phyloP scores from a whole-genome alignment of 1,139 yeast species.

The Debaryomyces nepalensis region DNA sequence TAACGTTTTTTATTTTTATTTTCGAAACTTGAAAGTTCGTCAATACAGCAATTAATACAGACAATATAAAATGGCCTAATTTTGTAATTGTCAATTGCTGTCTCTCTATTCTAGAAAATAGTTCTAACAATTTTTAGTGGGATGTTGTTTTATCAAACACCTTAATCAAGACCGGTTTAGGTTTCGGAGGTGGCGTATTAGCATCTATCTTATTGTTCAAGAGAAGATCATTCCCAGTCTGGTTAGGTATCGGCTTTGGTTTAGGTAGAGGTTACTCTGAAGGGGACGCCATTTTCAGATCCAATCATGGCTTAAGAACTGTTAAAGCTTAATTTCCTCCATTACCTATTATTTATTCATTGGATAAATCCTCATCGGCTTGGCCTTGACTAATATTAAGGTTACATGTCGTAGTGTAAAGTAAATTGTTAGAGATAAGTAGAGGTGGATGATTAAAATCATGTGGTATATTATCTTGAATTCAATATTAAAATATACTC shows the following conservation, averaged over 20 bases:
- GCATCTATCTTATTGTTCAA: conserved; percentile 89
- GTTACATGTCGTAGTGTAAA: conserved; percentile 5
- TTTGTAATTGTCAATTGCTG: no score
- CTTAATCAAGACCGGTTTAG: conserved; percentile 94
- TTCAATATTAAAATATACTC: conserved; percentile 2
- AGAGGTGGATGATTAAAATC: conserved; percentile 7
- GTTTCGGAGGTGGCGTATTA: conserved; percentile 95
- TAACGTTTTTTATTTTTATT: no score
- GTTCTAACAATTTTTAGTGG: conserved; percentile 58
- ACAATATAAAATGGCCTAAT: no score
- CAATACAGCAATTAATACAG: background rate
- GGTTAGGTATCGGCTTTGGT: conserved; percentile 96
- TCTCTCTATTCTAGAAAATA: background rate
- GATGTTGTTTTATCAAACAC: conserved; percentile 95
- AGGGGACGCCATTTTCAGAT: conserved; percentile 95
- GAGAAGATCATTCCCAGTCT: conserved; percentile 96
- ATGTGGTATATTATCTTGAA: background rate
- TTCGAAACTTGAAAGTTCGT: no score
- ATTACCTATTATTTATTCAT: conserved; percentile 4
- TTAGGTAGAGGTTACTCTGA: conserved; percentile 97
- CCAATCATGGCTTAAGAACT: conserved; percentile 72
- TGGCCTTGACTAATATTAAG: background rate
- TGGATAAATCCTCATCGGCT: conserved; percentile 4
- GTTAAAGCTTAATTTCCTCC: conserved; percentile 55
- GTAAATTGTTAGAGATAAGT: conserved; percentile 9